Base-by-base conservation (phyloP, 768 basidiomycete species). In the Lactarius pseudohatsudake region DNA sequence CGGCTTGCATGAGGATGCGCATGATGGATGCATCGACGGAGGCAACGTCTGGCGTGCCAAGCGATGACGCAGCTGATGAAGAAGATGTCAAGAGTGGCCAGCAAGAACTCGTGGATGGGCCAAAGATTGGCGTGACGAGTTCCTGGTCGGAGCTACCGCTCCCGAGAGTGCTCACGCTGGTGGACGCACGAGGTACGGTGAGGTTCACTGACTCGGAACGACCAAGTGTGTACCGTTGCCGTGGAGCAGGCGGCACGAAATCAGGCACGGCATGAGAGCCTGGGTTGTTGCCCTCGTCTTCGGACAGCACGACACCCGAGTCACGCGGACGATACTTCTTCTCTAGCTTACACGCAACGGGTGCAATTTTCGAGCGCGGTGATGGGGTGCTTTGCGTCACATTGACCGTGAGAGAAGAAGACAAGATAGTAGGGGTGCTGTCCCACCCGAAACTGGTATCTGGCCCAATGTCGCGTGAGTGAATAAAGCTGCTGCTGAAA, bases 301-400 rank as follows among this genome's bases (percentile, higher is more conserved):
- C 88, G 70, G 82, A 85, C 5, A 88, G 74, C 8, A 79, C 82
- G 47, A 88, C 77, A 15, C 87, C 85, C 1, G 89, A 90, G 74
- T 91, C 89, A 15, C 85, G 80, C n/a, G 85, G 83, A 61, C 84
- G 84, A 77, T 84, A 91, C 76, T 92, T 93, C 72, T 83, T 85
- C 34, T 75, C 71, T 26, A 75, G 61, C 20, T 69, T 63, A 41
- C 68, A 80, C 71, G 2, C 59, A 73, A 62, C 66, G 72, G 72
- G 59, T 65, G 72, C 62, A 72, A 72, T 76, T 76, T 76, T 80
- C 77, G 65, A 80, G 72, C 32, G 79, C 74, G 83, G 89, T 38
- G 82, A 86, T 15, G 89, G 88, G 0, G 87, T 87, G 50, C 78
- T 80, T 30, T 80, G 79, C 1, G 82, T 84, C 50, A 62, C 61